Conservation (phyloP, 225 moss, liverwort and hornwort species). For the Marchantia paleacea region DNA sequence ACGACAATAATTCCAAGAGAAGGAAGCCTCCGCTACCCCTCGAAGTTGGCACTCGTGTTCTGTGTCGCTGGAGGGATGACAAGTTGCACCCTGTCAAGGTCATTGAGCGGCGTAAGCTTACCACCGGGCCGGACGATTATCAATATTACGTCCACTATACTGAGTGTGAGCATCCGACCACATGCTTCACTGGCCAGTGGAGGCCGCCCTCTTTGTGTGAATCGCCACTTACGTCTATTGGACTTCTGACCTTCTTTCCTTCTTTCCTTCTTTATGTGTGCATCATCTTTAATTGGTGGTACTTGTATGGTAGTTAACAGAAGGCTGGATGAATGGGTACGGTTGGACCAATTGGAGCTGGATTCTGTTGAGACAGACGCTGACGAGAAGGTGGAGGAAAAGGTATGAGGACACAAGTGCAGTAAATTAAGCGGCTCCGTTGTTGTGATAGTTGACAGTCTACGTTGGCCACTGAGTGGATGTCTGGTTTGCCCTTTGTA, state of each 20-base stretch:
- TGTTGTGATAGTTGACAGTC: no score
- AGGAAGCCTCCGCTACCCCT: slow-evolving; percentile 53
- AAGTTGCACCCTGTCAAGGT: slow-evolving; percentile 96
- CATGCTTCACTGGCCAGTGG: not conserved
- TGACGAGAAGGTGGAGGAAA: slow-evolving; percentile 94
- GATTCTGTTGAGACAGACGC: slow-evolving; percentile 93
- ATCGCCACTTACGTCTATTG: not conserved
- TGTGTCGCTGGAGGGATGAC: slow-evolving; percentile 88
- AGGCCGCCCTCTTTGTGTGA: no score
- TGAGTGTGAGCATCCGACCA: slow-evolving; percentile 49
- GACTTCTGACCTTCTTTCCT: no score
- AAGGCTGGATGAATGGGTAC: slow-evolving; percentile 75
- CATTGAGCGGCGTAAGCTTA: slow-evolving; percentile 85
- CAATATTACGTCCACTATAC: slow-evolving; percentile 95
- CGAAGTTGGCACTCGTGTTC: slow-evolving; percentile 81
- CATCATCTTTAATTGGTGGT: not conserved
- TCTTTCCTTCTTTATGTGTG: no score
- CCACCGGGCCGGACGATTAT: slow-evolving; percentile 77
- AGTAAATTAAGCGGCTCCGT: no score
- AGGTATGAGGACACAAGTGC: slow-evolving; percentile 24
- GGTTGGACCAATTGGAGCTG: slow-evolving; percentile 61
- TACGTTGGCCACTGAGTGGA: no score
- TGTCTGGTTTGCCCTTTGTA: no score
- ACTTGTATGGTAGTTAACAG: slow-evolving; percentile 47
- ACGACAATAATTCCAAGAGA: slow-evolving; percentile 34